These are phyloP conservation scores for Dacryopinax spathularia DNA, from an alignment of 768 basidiomycete genomes.

Conservation along the genomic window DNA sequence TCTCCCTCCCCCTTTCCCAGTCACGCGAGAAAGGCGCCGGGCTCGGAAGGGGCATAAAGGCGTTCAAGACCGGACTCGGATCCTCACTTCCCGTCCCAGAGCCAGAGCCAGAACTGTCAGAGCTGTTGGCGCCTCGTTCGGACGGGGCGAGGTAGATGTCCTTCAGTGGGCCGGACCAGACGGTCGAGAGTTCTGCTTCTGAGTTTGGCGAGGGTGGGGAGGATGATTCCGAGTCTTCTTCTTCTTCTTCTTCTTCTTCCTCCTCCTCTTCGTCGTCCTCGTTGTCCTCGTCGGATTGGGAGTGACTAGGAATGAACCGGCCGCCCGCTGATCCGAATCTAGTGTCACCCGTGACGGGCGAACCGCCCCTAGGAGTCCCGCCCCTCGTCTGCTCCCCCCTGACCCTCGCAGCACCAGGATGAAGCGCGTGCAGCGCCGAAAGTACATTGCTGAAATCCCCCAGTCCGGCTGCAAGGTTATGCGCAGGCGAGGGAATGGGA, in stretches of 20 bases:
- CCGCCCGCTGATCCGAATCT: too few relatives aligned
- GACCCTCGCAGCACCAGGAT: not conserved
- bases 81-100: not conserved
- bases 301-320: not conserved
- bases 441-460: not conserved
- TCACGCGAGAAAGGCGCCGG: too few relatives aligned
- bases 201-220: not conserved
- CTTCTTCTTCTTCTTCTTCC: not conserved
- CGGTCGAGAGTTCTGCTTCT: not conserved
- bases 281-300: not conserved
- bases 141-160: constrained; percentile 1
- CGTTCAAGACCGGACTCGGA: not conserved
- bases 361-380: not conserved
- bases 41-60: not conserved
- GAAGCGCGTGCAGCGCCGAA: not conserved
- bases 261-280: not conserved
- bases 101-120: not conserved
- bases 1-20: too few relatives aligned
- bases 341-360: too few relatives aligned
- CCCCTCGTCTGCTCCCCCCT: not conserved
- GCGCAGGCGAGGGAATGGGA: not conserved
- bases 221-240: too few relatives aligned
- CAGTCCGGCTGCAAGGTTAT: not conserved
- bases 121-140: not conserved
- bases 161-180: not conserved